Percentiles rank a stretch among this genome's conserved stretches.
Evolutionary conservation across 345 rosid genomes (phyloP).

Genomic region (Syzygium jambos): DNA sequence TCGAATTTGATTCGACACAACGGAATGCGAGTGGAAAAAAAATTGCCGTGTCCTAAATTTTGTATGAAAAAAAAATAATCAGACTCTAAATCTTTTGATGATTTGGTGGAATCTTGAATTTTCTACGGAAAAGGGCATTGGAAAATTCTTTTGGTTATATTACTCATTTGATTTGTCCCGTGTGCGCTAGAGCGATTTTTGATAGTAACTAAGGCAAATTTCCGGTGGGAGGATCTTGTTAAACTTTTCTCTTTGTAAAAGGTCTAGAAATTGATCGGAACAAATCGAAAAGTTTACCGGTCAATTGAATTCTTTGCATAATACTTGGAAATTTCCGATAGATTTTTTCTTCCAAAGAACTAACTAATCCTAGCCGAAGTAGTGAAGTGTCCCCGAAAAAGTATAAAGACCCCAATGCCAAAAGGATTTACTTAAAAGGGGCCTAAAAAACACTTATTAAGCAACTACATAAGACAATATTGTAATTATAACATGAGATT

Average conservation of each 20-base stretch:
- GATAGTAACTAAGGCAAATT: too few species aligned
- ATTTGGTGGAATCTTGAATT: too few species aligned
- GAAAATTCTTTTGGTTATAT: too few species aligned
- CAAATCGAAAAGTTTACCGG: too few species aligned
- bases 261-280: too few species aligned
- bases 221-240: fast-evolving
- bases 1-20: too few species aligned
- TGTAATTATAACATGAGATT: neutral
- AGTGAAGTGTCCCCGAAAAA: neutral
- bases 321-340: too few species aligned
- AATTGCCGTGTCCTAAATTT: too few species aligned
- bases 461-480: neutral
- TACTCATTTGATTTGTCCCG: fast-evolving
- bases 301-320: neutral
- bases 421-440: neutral
- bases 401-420: neutral
- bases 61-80: too few species aligned
- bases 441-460: neutral
- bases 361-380: neutral
- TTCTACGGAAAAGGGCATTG: neutral
- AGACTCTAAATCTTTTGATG: too few species aligned
- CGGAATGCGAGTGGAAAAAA: too few species aligned
- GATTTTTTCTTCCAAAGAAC: neutral
- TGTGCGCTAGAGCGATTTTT: fast-evolving
- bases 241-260: neutral